Evolutionary conservation across 768 basidiomycete species (phyloP), one percentile per base, ranked within the genome.

Genomic region (Termitomyces titanicus): DNA sequence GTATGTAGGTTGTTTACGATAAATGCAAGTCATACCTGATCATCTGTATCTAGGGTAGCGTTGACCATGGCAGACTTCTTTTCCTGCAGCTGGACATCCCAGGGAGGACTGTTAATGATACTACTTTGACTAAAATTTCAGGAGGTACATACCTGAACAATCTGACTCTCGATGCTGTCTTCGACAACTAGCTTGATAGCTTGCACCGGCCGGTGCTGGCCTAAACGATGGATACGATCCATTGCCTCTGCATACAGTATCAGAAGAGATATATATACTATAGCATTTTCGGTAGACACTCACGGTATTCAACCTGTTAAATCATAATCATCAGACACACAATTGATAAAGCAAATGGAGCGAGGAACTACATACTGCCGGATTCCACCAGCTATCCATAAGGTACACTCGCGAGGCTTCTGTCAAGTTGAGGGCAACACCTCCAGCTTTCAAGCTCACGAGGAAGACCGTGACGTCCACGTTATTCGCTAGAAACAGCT

Each of bases 311-410:
- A 51, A 91, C 86, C 81, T 83, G 50, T 25, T n/a, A 38, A 39
- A 48, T 22, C 39, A 22, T 51, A 25, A 38, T 17, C 17, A 51
- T 44, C 47, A 45, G 27, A n/a, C 5, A 12, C 27, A 44, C 25
- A n/a, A 12, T 42, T 13, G 9, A 13, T 13, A 22, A 29, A n/a
- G n/a, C n/a, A 37, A 18, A 48, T 11, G 34, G 55, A 53, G 45
- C 27, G n/a, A 56, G 40, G 43, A 42, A 13, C n/a, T 18, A 64
- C 70, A 54, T 72, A 88, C 91, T n/a, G 94, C 94, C 7, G 95
- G 95, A 67, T 98, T 98, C 95, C 95, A 96, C 93, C 93, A 96
- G 61, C 89, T 91, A 67, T 96, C 96, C 94, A 98, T 96, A 64
- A 97, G 81, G 70, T 93, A 96, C 18, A 97, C 94, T 25, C 92